Conservation (phyloP, 495 filamentous ascomycete species). For the Penicillium malachiteum region DNA sequence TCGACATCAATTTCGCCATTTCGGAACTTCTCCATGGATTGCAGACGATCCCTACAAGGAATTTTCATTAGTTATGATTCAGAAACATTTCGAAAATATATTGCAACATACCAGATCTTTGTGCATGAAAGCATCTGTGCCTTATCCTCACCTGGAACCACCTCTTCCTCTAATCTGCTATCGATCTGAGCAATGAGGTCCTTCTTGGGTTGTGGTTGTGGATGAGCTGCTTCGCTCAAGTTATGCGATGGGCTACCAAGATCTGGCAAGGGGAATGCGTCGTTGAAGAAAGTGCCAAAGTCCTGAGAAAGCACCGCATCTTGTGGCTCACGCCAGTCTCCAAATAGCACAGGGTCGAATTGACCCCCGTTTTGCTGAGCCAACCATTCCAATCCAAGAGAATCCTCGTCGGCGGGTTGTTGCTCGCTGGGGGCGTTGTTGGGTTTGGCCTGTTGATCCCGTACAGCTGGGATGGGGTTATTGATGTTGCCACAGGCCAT, state of each 20-base stretch:
- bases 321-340: constrained; percentile 89
- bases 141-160: constrained; percentile 62
- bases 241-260: constrained; percentile 74
- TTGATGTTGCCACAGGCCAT: constrained; percentile 71
- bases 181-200: constrained; percentile 76
- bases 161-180: constrained; percentile 62
- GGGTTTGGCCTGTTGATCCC: constrained; percentile 27
- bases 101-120: constrained; percentile 78
- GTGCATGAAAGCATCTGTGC: constrained; percentile 76
- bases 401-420: constrained; percentile 15
- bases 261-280: constrained; percentile 77
- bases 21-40: constrained; percentile 81
- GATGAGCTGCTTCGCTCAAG: constrained; percentile 43
- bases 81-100: background rate
- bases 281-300: constrained; percentile 78
- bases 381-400: constrained; percentile 67
- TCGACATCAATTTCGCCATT: constrained; percentile 91
- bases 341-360: constrained; percentile 90
- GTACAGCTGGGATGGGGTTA: constrained; percentile 60
- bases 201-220: constrained; percentile 48
- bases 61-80: constrained; percentile 15
- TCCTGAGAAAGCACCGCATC: constrained; percentile 69
- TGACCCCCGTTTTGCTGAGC: constrained; percentile 81
- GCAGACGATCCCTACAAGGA: constrained; percentile 77
- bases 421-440: constrained; percentile 31